Percentiles rank a stretch among this genome's conserved stretches.
Conservation (phyloP, 2,329 filamentous ascomycete species). For the Rhynchosporium graminicola region DNA sequence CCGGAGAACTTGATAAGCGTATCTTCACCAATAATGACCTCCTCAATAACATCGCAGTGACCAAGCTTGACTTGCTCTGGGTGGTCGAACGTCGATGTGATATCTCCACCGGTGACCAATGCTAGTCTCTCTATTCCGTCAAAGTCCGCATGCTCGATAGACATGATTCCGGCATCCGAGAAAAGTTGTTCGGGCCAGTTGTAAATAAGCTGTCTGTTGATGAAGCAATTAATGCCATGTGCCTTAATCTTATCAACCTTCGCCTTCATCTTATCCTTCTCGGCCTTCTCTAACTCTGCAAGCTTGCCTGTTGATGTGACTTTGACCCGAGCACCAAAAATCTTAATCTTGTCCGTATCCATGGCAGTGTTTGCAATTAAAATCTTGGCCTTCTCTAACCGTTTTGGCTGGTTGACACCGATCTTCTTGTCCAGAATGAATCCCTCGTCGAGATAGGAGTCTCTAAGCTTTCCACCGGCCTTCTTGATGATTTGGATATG, state of each 20-base stretch:
- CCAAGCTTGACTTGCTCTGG: conserved; percentile 96
- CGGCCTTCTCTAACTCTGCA: conserved; percentile 96
- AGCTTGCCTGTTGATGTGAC: conserved; percentile 95
- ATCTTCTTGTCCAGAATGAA: conserved; percentile 99
- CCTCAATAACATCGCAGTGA: conserved; percentile 92
- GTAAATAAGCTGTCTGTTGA: conserved; percentile 98
- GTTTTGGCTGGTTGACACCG: conserved; percentile 96
- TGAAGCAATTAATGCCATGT: conserved; percentile 99
- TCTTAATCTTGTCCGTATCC: conserved; percentile 99
- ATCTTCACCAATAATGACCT: conserved; percentile 97
- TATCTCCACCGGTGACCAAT: conserved; percentile 94
- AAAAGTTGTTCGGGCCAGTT: conserved; percentile 99
- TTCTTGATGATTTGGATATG: conserved; percentile 99
- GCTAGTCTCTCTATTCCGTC: conserved; percentile 95
- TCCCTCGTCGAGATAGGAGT: conserved; percentile 96
- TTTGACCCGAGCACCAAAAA: conserved; percentile 96
- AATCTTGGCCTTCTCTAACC: conserved; percentile 97
- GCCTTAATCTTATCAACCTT: conserved; percentile 99
- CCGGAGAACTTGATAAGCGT: conserved; percentile 97
- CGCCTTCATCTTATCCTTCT: conserved; percentile 98
- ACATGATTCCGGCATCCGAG: conserved; percentile 95
- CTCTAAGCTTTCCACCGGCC: conserved; percentile 92
- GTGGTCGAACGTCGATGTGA: conserved; percentile 96
- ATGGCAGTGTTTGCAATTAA: conserved; percentile 97
- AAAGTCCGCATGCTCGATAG: conserved; percentile 98